These are phyloP conservation scores for Emergomyces africanus DNA, from an alignment of 2,329 filamentous ascomycete species.

Conservation along the genomic window DNA sequence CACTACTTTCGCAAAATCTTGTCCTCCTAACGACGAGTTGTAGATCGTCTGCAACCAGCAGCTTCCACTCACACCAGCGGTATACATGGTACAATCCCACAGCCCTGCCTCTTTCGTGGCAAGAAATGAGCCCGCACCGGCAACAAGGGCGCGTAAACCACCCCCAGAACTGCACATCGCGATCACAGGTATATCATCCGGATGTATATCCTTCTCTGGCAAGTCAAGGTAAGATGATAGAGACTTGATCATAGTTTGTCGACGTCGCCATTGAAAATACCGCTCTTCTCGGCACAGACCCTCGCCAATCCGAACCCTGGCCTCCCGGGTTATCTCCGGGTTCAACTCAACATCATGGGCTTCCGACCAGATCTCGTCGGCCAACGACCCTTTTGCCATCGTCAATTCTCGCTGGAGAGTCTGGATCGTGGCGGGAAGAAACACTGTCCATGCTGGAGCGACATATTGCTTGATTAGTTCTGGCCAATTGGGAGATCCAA, in stretches of 20 bases:
- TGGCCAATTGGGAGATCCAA: conserved; percentile 30
- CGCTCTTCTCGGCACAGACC: conserved; percentile 76
- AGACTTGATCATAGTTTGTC: conserved; percentile 54
- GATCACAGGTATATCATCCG: conserved; percentile 84
- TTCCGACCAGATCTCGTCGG: conserved; percentile 87
- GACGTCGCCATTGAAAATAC: conserved; percentile 57
- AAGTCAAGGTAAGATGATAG: conserved; percentile 73
- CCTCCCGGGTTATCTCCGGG: conserved; percentile 75
- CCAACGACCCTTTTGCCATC: conserved; percentile 74
- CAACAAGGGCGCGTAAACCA: conserved; percentile 77
- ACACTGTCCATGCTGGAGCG: conserved; percentile 68
- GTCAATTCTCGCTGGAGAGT: conserved; percentile 84
- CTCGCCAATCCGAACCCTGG: conserved; percentile 66
- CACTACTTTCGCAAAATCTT: conserved; percentile 56
- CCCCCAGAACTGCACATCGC: conserved; percentile 92
- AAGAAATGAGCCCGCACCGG: conserved; percentile 75
- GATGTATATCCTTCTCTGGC: conserved; percentile 67
- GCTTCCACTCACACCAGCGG: conserved; percentile 85
- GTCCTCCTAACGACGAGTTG: conserved; percentile 62
- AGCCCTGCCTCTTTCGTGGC: conserved; percentile 76
- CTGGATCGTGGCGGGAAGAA: conserved; percentile 60
- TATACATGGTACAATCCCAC: conserved; percentile 91
- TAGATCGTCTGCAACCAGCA: conserved; percentile 91
- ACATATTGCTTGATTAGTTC: conserved; percentile 55
- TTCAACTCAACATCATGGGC: conserved; percentile 72